These are phyloP conservation scores for Penicillium italicum DNA, from an alignment of 2,329 filamentous ascomycete genomes.

Conservation along the genomic window DNA sequence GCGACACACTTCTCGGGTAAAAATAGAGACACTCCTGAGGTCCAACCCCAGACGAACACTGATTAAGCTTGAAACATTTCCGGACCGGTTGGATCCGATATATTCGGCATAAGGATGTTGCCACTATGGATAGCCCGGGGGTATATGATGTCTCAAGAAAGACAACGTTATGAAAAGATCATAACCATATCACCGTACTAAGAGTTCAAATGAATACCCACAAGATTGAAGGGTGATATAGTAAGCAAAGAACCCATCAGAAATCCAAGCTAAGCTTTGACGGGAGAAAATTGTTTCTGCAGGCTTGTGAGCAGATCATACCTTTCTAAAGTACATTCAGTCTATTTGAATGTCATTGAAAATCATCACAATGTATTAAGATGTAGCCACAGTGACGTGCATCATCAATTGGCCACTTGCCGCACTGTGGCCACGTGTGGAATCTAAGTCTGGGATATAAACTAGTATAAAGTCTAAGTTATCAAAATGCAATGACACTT, in stretches of 20 bases:
- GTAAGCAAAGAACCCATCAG: neutral
- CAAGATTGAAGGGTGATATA: neutral
- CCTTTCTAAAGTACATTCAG: too few relatives aligned
- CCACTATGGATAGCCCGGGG: neutral
- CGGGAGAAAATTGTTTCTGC: too few relatives aligned
- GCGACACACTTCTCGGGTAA: neutral
- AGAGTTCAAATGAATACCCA: neutral
- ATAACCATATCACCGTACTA: neutral
- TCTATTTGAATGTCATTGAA: neutral
- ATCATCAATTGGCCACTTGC: constrained; percentile 5
- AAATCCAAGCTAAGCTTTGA: neutral
- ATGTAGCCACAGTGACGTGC: constrained; percentile 2
- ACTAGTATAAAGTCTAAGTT: neutral
- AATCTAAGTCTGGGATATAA: neutral
- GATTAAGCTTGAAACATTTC: too few relatives aligned
- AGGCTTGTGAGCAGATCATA: too few relatives aligned
- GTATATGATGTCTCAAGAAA: neutral
- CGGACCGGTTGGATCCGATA: too few relatives aligned
- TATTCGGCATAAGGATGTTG: neutral
- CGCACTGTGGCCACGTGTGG: neutral
- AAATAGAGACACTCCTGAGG: neutral
- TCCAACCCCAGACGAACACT: too few relatives aligned
- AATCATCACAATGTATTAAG: neutral
- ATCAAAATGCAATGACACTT: neutral
- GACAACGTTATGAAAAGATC: neutral